phyloP scores from a whole-genome alignment of 331 rosid species.

The Arachis monticola region DNA sequence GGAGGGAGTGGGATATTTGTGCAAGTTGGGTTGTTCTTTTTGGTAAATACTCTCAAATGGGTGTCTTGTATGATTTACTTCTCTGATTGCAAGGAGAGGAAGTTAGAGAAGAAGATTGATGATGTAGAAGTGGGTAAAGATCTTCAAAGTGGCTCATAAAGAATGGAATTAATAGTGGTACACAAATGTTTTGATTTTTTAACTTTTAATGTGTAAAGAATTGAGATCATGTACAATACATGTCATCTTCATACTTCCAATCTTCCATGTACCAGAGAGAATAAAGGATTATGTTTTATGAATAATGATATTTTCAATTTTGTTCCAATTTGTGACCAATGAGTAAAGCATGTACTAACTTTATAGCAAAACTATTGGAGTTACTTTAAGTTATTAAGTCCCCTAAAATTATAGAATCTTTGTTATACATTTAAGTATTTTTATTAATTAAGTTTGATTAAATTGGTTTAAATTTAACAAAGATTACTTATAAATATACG shows the following conservation, averaged over 20 bases:
- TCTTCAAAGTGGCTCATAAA: slow-evolving; percentile 31
- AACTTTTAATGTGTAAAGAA: neutral
- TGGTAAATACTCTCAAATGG: slow-evolving; percentile 64
- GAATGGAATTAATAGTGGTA: neutral
- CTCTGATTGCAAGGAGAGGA: slow-evolving; percentile 55
- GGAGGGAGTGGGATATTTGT: slow-evolving; percentile 49
- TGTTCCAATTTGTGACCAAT: neutral
- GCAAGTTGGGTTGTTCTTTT: slow-evolving; percentile 43
- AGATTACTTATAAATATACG: no score
- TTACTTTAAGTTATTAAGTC: no score
- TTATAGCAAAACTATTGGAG: no score
- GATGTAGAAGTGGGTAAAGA: slow-evolving; percentile 43
- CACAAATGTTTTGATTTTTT: slow-evolving; percentile 3
- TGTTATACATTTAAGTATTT: no score
- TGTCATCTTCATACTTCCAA: neutral
- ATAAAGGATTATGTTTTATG: neutral
- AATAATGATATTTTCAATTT: neutral
- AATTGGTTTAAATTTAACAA: no score
- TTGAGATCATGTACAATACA: neutral
- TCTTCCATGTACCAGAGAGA: neutral
- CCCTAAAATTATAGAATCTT: no score
- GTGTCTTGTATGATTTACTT: slow-evolving; percentile 58
- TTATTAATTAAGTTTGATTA: no score
- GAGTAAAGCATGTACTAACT: no score
- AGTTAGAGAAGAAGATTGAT: slow-evolving; percentile 47